These are phyloP conservation scores for Cryptosporidium tyzzeri DNA, from an alignment of 169 alveolate species.

Conservation along the genomic window DNA sequence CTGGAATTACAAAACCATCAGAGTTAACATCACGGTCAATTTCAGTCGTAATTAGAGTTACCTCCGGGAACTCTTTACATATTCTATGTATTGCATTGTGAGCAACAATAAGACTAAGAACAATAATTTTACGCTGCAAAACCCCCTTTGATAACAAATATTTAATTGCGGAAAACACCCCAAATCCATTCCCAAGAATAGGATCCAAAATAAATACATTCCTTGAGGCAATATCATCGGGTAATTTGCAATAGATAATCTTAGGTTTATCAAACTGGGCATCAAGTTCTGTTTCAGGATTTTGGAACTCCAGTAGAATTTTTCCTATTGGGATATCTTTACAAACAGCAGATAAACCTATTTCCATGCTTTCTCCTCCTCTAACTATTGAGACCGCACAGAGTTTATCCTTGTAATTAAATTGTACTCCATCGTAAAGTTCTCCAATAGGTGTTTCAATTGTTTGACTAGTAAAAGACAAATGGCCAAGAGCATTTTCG, in stretches of 20 bases:
- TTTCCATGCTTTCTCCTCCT: conserved; percentile 77
- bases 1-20: conserved; percentile 73
- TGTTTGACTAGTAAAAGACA: conserved; percentile 59
- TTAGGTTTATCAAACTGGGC: conserved; percentile 60
- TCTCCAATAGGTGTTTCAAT: conserved; percentile 75
- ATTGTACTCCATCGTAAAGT: conserved; percentile 57
- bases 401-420: conserved; percentile 57
- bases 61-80: conserved; percentile 71
- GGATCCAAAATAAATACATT: conserved; percentile 76
- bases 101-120: conserved; percentile 71
- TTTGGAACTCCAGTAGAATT: conserved; percentile 57
- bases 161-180: conserved; percentile 58
- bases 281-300: conserved; percentile 71
- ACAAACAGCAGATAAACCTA: conserved; percentile 74
- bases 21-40: conserved; percentile 53
- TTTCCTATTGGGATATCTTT: conserved; percentile 72
- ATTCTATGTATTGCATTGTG: conserved; percentile 71
- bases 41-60: conserved; percentile 72
- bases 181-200: conserved; percentile 70
- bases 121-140: conserved; percentile 43
- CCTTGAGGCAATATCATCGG: conserved; percentile 61
- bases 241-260: conserved; percentile 73
- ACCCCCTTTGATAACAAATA: conserved; percentile 59
- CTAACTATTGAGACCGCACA: conserved; percentile 76
- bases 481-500: conserved; percentile 73